phyloP scores from a whole-genome alignment of 176 grass and related monocot genomes.

The Ampelocalamus luodianensis region DNA sequence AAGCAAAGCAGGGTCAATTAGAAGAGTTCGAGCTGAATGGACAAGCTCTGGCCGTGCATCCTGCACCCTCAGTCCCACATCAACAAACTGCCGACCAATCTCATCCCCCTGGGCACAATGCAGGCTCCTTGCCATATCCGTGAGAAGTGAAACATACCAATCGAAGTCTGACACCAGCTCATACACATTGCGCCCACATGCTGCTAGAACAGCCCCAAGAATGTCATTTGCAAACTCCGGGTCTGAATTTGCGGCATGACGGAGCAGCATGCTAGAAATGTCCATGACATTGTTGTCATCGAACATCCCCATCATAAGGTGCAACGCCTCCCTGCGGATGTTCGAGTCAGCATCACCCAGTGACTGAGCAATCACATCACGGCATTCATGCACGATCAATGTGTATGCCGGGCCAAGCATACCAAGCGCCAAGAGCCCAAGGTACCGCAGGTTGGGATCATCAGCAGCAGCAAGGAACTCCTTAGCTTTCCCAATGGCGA shows the following conservation, averaged over 20 bases:
- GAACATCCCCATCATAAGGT: slow-evolving; percentile 69
- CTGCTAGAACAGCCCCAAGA: slow-evolving; percentile 62
- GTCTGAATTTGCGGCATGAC: slow-evolving; percentile 69
- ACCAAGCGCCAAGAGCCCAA: slow-evolving; percentile 72
- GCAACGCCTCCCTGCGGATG: slow-evolving; percentile 64
- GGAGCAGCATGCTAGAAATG: slow-evolving; percentile 62
- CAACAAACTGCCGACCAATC: slow-evolving; percentile 80
- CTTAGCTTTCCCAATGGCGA: slow-evolving; percentile 75
- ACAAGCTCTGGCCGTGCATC: slow-evolving; percentile 81
- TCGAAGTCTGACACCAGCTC: slow-evolving; percentile 88
- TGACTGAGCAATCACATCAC: slow-evolving; percentile 52
- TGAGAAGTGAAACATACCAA: slow-evolving; percentile 79
- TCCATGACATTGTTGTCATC: slow-evolving; percentile 57
- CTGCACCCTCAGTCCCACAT: slow-evolving; percentile 82
- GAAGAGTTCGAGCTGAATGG: slow-evolving; percentile 60
- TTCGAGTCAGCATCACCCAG: slow-evolving; percentile 74
- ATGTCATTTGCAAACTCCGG: slow-evolving; percentile 81
- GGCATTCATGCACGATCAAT: slow-evolving; percentile 57
- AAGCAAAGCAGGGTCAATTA: slow-evolving; percentile 85
- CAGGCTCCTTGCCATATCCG: slow-evolving; percentile 72
- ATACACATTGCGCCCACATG: slow-evolving; percentile 73
- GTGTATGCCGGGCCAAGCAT: slow-evolving; percentile 63
- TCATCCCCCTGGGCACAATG: slow-evolving; percentile 78
- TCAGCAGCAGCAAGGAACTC: slow-evolving; percentile 68
- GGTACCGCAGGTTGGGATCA: slow-evolving; percentile 91